A percentile compares a stretch with the other conserved stretches of the same genome.
Evolutionary conservation across 495 filamentous ascomycete species (phyloP).

Genomic region (Apiosordaria backusii): DNA sequence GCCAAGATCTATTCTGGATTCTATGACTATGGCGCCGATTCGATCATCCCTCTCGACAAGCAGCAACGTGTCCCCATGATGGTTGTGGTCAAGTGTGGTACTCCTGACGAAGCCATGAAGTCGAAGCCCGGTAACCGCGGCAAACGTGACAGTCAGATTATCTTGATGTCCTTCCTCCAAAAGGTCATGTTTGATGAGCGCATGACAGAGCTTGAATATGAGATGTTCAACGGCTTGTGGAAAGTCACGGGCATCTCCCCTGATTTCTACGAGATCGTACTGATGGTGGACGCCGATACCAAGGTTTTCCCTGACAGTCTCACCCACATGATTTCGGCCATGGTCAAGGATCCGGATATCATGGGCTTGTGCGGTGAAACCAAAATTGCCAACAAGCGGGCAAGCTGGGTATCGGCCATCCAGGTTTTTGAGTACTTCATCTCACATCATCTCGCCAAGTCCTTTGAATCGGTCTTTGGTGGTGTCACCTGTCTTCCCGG

Average conservation of each 20-base stretch:
- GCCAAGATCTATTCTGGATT: conserved; percentile 97
- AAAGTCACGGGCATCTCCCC: conserved; percentile 96
- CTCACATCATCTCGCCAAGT: conserved; percentile 93
- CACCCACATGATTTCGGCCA: conserved; percentile 97
- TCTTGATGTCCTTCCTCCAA: conserved; percentile 98
- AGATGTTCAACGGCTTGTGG: conserved; percentile 99
- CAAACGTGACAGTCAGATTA: conserved; percentile 98
- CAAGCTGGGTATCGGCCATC: conserved; percentile 94
- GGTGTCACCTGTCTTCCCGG: conserved; percentile 98
- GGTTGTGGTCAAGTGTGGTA: conserved; percentile 93
- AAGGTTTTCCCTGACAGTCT: conserved; percentile 98
- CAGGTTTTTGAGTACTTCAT: conserved; percentile 99
- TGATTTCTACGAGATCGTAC: conserved; percentile 93
- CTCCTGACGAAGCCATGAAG: conserved; percentile 73
- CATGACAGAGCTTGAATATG: conserved; percentile 99
- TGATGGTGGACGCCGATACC: conserved; percentile 99
- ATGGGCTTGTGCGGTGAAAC: conserved; percentile 99
- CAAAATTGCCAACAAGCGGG: conserved; percentile 97
- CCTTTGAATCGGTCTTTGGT: conserved; percentile 97
- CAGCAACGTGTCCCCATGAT: conserved; percentile 99
- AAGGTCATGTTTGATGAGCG: conserved; percentile 99
- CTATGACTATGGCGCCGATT: conserved; percentile 89
- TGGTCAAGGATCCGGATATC: conserved; percentile 98
- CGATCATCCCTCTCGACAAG: conserved; percentile 74
- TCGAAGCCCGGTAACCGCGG: conserved; percentile 94